Conservation (phyloP, 169 alveolate genomes). For the Perkinsus olseni region DNA sequence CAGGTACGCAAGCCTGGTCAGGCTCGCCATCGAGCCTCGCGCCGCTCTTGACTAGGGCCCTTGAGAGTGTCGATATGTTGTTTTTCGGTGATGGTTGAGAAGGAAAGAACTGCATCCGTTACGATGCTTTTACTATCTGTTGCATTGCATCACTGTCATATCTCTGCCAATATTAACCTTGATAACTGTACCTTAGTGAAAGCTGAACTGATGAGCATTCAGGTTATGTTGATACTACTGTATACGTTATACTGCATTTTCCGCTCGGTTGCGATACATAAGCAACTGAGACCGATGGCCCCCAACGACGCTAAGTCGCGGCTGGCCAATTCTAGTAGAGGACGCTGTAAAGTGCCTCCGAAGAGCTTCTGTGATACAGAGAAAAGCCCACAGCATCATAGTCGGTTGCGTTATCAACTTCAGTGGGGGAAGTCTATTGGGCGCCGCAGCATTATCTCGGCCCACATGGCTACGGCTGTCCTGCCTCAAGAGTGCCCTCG, state of each 20-base stretch:
- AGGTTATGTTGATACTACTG: not conserved
- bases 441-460: not conserved
- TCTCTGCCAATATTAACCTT: not conserved
- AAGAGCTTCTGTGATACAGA: not conserved
- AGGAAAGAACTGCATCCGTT: not conserved
- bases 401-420: not conserved
- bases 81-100: not conserved
- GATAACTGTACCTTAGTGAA: not conserved
- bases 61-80: not conserved
- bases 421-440: not conserved
- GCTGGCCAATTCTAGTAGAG: not conserved
- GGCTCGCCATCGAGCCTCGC: not conserved
- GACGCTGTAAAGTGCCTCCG: too few species aligned
- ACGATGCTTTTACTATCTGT: not conserved
- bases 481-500: conserved; percentile 11
- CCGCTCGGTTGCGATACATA: not conserved
- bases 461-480: not conserved
- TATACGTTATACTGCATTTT: not conserved
- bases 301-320: not conserved
- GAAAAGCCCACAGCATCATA: too few species aligned
- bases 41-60: not conserved
- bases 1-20: not conserved
- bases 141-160: not conserved
- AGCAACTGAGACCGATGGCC: not conserved
- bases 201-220: not conserved